phyloP scores from a whole-genome alignment of 345 rosid species.

The Hibiscus mutabilis region DNA sequence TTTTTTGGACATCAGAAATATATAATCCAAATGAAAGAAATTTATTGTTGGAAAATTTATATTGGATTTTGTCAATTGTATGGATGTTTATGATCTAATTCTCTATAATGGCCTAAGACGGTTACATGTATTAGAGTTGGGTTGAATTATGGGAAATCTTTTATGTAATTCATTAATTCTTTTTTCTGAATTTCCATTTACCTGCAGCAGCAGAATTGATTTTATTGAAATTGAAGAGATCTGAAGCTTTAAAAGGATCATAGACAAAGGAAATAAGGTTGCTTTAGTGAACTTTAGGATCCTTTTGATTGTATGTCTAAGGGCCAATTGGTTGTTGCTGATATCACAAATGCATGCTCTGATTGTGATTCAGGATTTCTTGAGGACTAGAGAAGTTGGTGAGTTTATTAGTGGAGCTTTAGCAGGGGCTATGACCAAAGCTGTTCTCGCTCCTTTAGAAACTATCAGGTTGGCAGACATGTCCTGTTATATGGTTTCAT shows the following conservation, averaged over 20 bases:
- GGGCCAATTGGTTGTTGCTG: neutral
- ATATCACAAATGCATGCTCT: constrained; percentile 15
- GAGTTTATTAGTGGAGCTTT: constrained; percentile 97
- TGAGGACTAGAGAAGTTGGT: constrained; percentile 68
- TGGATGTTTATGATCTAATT: neutral
- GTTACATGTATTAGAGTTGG: neutral
- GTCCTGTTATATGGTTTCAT: neutral
- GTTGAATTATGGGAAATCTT: neutral
- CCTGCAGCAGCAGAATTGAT: neutral
- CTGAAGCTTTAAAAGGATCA: neutral
- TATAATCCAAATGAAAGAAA: neutral
- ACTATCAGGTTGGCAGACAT: constrained; percentile 65
- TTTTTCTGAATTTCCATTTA: neutral
- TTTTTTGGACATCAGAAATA: neutral
- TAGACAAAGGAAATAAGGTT: neutral
- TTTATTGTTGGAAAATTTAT: neutral
- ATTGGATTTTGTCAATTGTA: neutral
- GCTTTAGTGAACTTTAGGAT: neutral
- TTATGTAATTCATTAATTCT: neutral
- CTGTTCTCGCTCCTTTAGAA: constrained; percentile 96
- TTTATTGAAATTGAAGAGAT: neutral
- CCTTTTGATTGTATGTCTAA: neutral
- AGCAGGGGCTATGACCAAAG: constrained; percentile 99
- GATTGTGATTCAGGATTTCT: constrained; percentile 46
- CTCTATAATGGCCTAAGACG: neutral